phyloP scores from a whole-genome alignment of 768 basidiomycete genomes.

The Pisolithus marmoratus region DNA sequence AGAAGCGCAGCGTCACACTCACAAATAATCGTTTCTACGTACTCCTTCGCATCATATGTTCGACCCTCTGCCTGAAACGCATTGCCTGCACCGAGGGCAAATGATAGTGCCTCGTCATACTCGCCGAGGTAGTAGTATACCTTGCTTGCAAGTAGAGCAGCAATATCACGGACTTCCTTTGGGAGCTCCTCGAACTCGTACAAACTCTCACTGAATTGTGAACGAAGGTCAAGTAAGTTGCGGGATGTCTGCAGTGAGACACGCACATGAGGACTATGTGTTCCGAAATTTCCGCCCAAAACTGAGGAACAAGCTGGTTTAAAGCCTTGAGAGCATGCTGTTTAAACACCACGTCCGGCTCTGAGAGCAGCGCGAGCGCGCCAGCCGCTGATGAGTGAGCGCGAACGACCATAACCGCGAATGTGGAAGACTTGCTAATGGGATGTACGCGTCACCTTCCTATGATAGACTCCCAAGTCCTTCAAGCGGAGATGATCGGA shows the following conservation, averaged over 20 bases:
- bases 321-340: slow-evolving; percentile 86
- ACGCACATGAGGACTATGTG: slow-evolving; percentile 84
- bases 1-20: slow-evolving; percentile 30
- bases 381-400: slow-evolving; percentile 82
- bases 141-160: slow-evolving; percentile 93
- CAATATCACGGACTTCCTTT: slow-evolving; percentile 67
- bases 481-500: slow-evolving; percentile 26
- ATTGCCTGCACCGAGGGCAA: slow-evolving; percentile 85
- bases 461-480: slow-evolving; percentile 13
- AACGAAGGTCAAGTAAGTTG: slow-evolving; percentile 8
- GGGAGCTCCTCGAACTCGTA: slow-evolving; percentile 81
- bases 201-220: slow-evolving; percentile 65
- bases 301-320: slow-evolving; percentile 80
- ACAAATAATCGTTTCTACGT: slow-evolving; percentile 93
- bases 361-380: slow-evolving; percentile 85
- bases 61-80: slow-evolving; percentile 77
- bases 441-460: slow-evolving; percentile 43
- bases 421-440: background rate
- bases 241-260: slow-evolving; percentile 6
- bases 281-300: slow-evolving; percentile 99
- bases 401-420: slow-evolving; percentile 53
- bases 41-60: slow-evolving; percentile 68
- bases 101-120: slow-evolving; percentile 92
- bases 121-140: slow-evolving; percentile 96
- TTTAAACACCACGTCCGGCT: slow-evolving; percentile 83